A percentile compares a stretch with the other conserved stretches of the same genome.
phyloP scores from a whole-genome alignment of 2,329 filamentous ascomycete genomes.

The Aspergillaceae sp. region DNA sequence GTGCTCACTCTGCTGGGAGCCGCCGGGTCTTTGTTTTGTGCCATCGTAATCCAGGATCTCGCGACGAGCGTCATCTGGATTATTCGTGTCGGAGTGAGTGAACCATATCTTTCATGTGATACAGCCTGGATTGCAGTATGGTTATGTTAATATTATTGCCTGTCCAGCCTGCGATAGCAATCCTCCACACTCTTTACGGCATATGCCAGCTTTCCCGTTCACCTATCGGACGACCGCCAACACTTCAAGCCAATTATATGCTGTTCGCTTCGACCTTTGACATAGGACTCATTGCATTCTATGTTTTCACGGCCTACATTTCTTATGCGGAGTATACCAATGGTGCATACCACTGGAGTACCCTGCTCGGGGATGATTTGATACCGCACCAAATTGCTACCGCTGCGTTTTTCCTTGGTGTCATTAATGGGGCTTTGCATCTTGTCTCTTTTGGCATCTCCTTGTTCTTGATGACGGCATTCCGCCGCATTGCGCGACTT shows the following conservation, averaged over 20 bases:
- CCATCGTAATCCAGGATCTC: constrained; percentile 66
- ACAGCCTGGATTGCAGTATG: too few species aligned
- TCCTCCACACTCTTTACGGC: constrained; percentile 64
- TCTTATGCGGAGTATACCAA: constrained; percentile 43
- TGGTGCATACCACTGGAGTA: constrained; percentile 52
- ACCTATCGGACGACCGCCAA: constrained; percentile 62
- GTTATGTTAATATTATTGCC: not conserved
- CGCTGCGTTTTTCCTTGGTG: constrained; percentile 59
- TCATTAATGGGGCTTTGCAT: constrained; percentile 59
- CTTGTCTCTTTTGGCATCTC: constrained; percentile 61
- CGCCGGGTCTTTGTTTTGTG: constrained; percentile 62
- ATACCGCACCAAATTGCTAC: constrained; percentile 54
- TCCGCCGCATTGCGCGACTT: constrained; percentile 70
- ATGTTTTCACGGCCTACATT: constrained; percentile 51
- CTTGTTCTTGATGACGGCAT: constrained; percentile 66
- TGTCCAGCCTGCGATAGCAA: constrained; percentile 62
- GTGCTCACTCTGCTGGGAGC: constrained; percentile 59
- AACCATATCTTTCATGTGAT: too few species aligned
- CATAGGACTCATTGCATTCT: constrained; percentile 54
- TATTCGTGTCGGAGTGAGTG: constrained; percentile 63
- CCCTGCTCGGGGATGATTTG: constrained; percentile 49
- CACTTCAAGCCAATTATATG: constrained; percentile 80
- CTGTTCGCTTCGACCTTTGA: constrained; percentile 72
- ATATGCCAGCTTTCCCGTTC: constrained; percentile 70
- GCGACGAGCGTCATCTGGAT: constrained; percentile 62